Conservation (phyloP, 129 eudicot species). For the Logfia minima region DNA sequence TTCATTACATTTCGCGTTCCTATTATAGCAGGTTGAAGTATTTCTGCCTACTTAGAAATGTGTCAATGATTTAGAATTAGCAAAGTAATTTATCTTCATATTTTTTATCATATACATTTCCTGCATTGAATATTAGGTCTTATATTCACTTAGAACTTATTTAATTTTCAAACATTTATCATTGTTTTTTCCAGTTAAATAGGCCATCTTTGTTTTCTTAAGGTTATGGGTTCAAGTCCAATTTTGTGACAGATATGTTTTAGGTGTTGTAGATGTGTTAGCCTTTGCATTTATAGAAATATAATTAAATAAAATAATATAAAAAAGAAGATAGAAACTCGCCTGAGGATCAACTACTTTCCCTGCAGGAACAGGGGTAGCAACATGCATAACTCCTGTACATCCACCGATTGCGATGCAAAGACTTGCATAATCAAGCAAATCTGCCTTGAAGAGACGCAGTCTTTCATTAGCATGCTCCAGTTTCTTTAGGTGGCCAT, state of each 20-base stretch:
- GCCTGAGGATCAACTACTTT: conserved; percentile 37
- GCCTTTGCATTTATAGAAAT: too few species aligned
- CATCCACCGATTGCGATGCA: conserved; percentile 36
- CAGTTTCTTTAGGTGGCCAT: conserved; percentile 37
- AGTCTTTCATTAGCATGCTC: conserved; percentile 35
- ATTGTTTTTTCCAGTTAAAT: too few species aligned
- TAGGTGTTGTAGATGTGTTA: too few species aligned
- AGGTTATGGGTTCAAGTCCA: too few species aligned
- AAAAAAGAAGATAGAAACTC: not conserved
- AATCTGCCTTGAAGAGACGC: conserved; percentile 33
- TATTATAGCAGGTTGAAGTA: conserved; percentile 69
- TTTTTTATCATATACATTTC: too few species aligned
- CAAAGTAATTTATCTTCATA: not conserved
- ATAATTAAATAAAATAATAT: not conserved
- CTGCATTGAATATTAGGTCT: too few species aligned
- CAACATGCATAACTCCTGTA: conserved; percentile 37
- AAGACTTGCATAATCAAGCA: conserved; percentile 33
- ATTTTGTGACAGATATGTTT: too few species aligned
- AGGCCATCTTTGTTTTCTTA: too few species aligned
- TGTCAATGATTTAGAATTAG: not conserved
- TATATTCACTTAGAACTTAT: too few species aligned
- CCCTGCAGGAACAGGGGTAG: conserved; percentile 37
- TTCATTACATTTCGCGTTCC: conserved; percentile 64
- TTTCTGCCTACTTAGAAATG: not conserved
- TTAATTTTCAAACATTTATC: too few species aligned